Base-by-base conservation (phyloP, 2,329 filamentous ascomycete species). In the Arthrobotrys sinensis region DNA sequence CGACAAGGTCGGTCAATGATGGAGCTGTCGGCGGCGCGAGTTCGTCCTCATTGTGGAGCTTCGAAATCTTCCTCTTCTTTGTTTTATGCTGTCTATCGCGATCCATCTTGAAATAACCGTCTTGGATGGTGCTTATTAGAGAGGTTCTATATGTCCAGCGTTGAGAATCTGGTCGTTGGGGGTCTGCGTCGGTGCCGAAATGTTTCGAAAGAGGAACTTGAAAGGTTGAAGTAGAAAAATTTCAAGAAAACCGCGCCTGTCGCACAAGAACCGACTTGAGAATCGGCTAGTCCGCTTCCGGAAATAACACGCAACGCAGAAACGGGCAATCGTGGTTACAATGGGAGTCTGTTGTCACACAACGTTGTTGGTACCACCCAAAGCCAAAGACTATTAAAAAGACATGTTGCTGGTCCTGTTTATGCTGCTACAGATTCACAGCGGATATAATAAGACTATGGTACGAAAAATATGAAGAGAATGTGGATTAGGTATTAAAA, bases 51-150 rank as follows among this genome's bases (percentile, higher is more conserved):
- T 11, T 32, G 11, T 62, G 34, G 6, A 38, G 66, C 24, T 71
- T 66, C 19, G 76, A 64, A 40, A 79, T 69, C 63, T 70, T 79
- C 55, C 76, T 64, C 55, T 79, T 79, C 55, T 79, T 79, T 10
- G 76, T 64, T 45, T 72, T 78, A 55, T 72, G 75, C 34, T 62
- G 60, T 55, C 73, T 78, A 50, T 72, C 67, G 62, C 75, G 75
- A 12, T 78, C 75, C 75, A 78, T 78, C 7, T 21, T 62, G 24
- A 24, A 21, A 48, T 8, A 48, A 34, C 50, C 16, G 1, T 34
- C 24, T 2, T 28, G 2, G 24, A 28, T 28, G 24, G 24, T 28
- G 4, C 24, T 28, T 28, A 4, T 28, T 28, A 28, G 24, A 2
- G 4, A 28, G 24, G 24, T 28, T 28, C 4, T 28, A 28, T 28